These are phyloP conservation scores for Lyophyllum semitale DNA, from an alignment of 768 basidiomycete species.

Conservation along the genomic window DNA sequence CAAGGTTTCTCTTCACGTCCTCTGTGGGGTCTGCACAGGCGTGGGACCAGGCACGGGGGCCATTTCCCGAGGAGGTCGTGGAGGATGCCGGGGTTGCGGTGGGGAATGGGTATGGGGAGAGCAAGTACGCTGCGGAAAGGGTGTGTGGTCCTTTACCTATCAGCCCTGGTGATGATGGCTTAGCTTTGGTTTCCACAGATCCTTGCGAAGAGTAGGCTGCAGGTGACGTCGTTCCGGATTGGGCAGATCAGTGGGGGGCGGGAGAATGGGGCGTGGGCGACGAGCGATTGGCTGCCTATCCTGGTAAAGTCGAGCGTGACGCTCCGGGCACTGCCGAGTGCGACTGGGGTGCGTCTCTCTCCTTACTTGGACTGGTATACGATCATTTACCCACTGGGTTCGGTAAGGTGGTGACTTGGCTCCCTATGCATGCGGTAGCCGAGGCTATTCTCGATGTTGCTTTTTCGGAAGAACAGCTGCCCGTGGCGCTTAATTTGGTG, in stretches of 20 bases:
- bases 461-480: slow-evolving; percentile 20
- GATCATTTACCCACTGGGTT: neutral
- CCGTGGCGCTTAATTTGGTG: slow-evolving; percentile 28
- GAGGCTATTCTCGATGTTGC: slow-evolving; percentile 27
- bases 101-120: slow-evolving; percentile 32
- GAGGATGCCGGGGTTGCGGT: slow-evolving; percentile 27
- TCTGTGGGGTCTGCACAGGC: slow-evolving; percentile 35
- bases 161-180: neutral
- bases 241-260: slow-evolving; percentile 38
- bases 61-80: slow-evolving; percentile 36
- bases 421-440: slow-evolving; percentile 28
- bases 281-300: slow-evolving; percentile 40
- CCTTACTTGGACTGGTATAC: neutral
- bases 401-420: slow-evolving; percentile 27
- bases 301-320: slow-evolving; percentile 35
- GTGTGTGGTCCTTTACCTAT: slow-evolving; percentile 15
- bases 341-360: slow-evolving; percentile 25
- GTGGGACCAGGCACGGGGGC: slow-evolving; percentile 28
- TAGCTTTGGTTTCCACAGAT: slow-evolving; percentile 19
- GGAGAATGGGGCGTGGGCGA: slow-evolving; percentile 38
- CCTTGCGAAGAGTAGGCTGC: slow-evolving; percentile 29
- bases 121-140: slow-evolving; percentile 35
- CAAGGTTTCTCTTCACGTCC: slow-evolving; percentile 42
- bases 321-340: slow-evolving; percentile 28
- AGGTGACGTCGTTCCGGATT: slow-evolving; percentile 31